phyloP scores from a whole-genome alignment of 768 basidiomycete species.

The Russula sp. region DNA sequence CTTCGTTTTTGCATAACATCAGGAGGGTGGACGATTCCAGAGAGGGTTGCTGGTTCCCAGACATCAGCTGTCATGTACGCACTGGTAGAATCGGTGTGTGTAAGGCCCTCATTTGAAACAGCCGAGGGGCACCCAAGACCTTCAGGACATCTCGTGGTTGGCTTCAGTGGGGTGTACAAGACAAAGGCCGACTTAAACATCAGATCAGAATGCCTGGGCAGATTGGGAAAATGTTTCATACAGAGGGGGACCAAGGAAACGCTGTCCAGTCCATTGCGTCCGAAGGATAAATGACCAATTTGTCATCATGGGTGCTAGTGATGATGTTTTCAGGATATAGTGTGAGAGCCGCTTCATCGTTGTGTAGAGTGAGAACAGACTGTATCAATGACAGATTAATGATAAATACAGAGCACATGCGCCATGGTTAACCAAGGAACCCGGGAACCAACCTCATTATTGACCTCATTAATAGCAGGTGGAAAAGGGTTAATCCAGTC shows the following conservation, averaged over 20 bases:
- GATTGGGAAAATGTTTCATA: background rate
- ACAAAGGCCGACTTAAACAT: background rate
- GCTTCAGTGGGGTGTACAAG: background rate
- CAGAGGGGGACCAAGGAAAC: background rate
- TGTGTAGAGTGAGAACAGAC: background rate
- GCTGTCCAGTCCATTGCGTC: background rate
- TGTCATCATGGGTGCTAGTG: too few species aligned
- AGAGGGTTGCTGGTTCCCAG: background rate
- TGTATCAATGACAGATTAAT: background rate
- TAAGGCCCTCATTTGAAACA: background rate
- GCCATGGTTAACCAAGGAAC: background rate
- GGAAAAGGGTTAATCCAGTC: too few species aligned
- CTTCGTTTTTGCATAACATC: too few species aligned
- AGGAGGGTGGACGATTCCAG: too few species aligned
- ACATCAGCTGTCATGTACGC: background rate
- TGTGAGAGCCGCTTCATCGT: too few species aligned
- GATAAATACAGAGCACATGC: background rate
- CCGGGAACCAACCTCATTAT: background rate
- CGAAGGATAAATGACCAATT: background rate
- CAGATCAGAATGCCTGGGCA: background rate
- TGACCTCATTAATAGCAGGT: background rate
- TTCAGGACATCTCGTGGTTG: background rate
- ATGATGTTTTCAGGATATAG: too few species aligned
- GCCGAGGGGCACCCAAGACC: background rate
- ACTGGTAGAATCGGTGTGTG: background rate